Conservation (phyloP, 2,329 filamentous ascomycete species). For the Emmonsiellopsis sp. region DNA sequence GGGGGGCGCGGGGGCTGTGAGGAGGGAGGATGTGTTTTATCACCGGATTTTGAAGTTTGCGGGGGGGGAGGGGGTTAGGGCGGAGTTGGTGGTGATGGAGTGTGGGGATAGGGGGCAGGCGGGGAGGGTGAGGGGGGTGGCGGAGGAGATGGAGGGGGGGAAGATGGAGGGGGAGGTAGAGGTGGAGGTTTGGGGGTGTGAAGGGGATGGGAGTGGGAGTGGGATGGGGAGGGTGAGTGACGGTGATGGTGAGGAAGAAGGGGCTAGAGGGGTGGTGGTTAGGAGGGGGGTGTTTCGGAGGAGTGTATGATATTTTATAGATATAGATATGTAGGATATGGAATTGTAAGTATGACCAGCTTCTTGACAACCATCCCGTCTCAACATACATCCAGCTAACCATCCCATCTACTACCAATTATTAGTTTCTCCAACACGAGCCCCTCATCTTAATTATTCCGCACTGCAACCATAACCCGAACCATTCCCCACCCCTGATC, state of each 20-base stretch:
- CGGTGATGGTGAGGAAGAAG: neutral
- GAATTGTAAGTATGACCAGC: too few relatives aligned
- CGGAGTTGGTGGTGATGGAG: slow-evolving; percentile 26
- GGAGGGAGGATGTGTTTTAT: slow-evolving; percentile 29
- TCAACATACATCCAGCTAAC: too few relatives aligned
- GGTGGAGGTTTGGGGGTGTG: slow-evolving; percentile 15
- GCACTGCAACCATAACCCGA: too few relatives aligned
- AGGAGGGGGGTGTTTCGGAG: neutral
- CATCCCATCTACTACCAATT: too few relatives aligned
- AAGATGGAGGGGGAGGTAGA: neutral
- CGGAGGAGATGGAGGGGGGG: neutral
- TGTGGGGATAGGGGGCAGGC: slow-evolving; percentile 29
- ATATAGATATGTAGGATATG: too few relatives aligned
- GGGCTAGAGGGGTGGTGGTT: neutral
- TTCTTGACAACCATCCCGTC: too few relatives aligned
- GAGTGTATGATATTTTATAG: too few relatives aligned
- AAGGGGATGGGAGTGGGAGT: slow-evolving; percentile 7
- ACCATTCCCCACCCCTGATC: too few relatives aligned
- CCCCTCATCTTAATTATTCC: too few relatives aligned
- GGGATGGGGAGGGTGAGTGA: slow-evolving; percentile 4
- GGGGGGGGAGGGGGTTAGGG: slow-evolving; percentile 12
- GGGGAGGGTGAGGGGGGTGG: slow-evolving; percentile 18
- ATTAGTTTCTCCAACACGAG: too few relatives aligned
- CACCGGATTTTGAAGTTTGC: slow-evolving; percentile 22
- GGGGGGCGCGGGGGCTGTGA: too few relatives aligned